Base-by-base conservation (phyloP, 768 basidiomycete species). In the Pulveroboletus sp. region DNA sequence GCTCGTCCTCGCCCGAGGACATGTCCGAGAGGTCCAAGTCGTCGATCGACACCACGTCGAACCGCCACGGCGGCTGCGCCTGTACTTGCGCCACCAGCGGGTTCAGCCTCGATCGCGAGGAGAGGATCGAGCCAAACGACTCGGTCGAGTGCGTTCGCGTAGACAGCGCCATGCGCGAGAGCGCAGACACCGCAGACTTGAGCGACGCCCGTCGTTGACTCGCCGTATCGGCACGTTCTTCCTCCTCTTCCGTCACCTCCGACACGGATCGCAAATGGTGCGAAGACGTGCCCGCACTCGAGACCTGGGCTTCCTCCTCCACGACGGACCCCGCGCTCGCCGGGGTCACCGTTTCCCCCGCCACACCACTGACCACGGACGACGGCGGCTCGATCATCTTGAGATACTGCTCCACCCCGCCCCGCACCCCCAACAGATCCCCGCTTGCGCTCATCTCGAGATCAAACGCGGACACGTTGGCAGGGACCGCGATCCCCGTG, bases 11-110 rank as follows among this genome's bases (percentile, higher is more conserved):
- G 34, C 81, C 76, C 1, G 86, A 87, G 13, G 85, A 86, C 2
- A 80, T 77, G 62, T 89, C 88, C 1, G 88, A 89, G n/a, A 89
- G 68, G 49, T 90, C 87, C 35, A 88, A 68, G 34, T 89, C 89
- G 59, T 90, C 87, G 40, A 89, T 80, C 6, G 86, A 85, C 19
- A 84, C 84, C 39, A 89, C 77, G 50, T 89, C 85, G 42, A 87
- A 80, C 52, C 71, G 74, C 80, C 76, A 86, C 24, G 74, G 78
- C 2, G 76, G 71, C 26, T 72, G 63, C 17, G 63, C 66, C 39
- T 69, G 68, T 2, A 68, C 66, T 43, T 69, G 63, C 24, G 66
- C 66, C 9, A 69, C 66, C 24, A 68, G 17, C 19, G 66, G 68
- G 36, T 68, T 68, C 31, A 68, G 45, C 11, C 41, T 41, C 5